phyloP scores from a whole-genome alignment of 371 early-diverging fungal genomes.

The Mucor sp. region DNA sequence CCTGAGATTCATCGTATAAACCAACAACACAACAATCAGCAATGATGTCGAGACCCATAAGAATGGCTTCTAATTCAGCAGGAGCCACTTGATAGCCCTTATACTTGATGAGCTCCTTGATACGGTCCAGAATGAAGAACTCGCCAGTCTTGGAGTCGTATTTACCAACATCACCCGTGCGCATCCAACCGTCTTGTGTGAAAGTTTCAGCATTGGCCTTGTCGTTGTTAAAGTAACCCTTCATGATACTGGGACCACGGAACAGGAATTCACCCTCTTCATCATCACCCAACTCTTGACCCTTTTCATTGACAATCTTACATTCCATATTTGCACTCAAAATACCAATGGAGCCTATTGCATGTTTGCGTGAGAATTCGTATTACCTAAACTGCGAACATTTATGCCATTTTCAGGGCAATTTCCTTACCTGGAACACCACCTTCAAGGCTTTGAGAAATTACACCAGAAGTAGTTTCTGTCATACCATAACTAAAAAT shows the following conservation, averaged over 20 bases:
- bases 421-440: conserved; percentile 23
- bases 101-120: conserved; percentile 79
- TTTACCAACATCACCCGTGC: conserved; percentile 83
- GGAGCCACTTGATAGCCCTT: conserved; percentile 56
- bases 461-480: conserved; percentile 64
- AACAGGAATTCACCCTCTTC: conserved; percentile 67
- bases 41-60: conserved; percentile 67
- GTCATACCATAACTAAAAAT: conserved; percentile 68
- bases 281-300: conserved; percentile 56
- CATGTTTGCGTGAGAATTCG: neutral
- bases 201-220: conserved; percentile 73
- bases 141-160: conserved; percentile 48
- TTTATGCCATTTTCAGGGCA: neutral
- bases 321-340: conserved; percentile 70
- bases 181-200: conserved; percentile 73
- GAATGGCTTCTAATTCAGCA: conserved; percentile 74
- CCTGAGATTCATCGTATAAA: conserved; percentile 48
- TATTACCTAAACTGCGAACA: neutral
- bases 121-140: conserved; percentile 68
- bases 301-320: conserved; percentile 64
- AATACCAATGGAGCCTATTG: conserved; percentile 66
- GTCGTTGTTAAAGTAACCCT: conserved; percentile 69
- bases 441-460: conserved; percentile 27
- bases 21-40: conserved; percentile 80
- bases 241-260: conserved; percentile 76